A percentile compares a stretch with the other conserved stretches of the same genome.
Evolutionary conservation across 345 rosid species (phyloP).

Genomic region (Eucalyptus cloeziana): DNA sequence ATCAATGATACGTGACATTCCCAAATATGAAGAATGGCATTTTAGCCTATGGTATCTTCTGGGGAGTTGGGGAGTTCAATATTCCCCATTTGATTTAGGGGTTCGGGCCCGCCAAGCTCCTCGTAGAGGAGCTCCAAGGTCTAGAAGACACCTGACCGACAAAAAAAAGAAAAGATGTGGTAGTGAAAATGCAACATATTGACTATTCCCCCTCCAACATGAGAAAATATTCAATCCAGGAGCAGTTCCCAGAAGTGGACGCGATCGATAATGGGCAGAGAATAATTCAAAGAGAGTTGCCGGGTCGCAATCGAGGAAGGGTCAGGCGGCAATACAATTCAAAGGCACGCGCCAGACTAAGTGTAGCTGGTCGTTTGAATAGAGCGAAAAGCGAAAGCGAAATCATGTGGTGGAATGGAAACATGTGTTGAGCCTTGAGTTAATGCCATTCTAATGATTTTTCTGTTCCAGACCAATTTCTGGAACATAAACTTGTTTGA

Average conservation of each 20-base stretch:
- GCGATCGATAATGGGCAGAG: not conserved
- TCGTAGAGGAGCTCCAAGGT: not conserved
- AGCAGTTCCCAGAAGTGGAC: not conserved
- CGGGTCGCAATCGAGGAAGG: not conserved
- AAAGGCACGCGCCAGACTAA: not conserved
- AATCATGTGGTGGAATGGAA: not conserved
- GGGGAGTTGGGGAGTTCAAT: not conserved
- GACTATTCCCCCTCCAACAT: not conserved
- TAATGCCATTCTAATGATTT: too few species aligned
- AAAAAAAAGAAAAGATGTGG: not conserved
- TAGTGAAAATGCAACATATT: not conserved
- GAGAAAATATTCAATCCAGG: not conserved
- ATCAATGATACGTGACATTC: not conserved
- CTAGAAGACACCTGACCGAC: not conserved
- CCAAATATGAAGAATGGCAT: too few species aligned
- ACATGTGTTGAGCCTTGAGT: not conserved
- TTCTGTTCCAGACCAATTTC: too few species aligned
- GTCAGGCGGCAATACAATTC: not conserved
- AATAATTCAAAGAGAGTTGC: not conserved
- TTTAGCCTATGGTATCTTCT: too few species aligned
- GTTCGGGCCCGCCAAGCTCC: too few species aligned
- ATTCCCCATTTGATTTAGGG: too few species aligned
- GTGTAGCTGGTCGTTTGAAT: not conserved
- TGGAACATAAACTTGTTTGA: too few species aligned
- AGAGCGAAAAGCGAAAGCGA: not conserved